Evolutionary conservation across 305 asterid species (phyloP).

Genomic region (Fraxinus latifolia): DNA sequence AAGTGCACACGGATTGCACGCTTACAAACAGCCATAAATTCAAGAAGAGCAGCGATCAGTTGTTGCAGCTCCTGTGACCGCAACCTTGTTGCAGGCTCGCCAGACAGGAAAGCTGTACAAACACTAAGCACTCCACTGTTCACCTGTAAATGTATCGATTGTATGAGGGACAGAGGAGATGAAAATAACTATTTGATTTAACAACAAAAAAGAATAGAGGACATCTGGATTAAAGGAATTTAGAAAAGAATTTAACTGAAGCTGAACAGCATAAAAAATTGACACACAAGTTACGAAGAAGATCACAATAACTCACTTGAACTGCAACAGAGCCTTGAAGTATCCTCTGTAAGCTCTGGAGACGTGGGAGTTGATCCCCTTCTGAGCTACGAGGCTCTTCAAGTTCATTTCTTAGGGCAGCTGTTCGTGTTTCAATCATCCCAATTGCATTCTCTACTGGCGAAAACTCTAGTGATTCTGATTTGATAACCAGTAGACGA

Average conservation of each 20-base stretch:
- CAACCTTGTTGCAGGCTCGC: conserved; percentile 98
- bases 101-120: conserved; percentile 97
- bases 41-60: conserved; percentile 91
- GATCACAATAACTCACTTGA: conserved; percentile 55
- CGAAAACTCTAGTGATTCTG: conserved; percentile 94
- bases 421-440: conserved; percentile 96
- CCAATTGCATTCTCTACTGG: conserved; percentile 99
- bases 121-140: conserved; percentile 98
- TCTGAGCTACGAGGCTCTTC: conserved; percentile 99
- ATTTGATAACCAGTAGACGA: conserved; percentile 72
- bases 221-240: background rate
- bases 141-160: conserved; percentile 49
- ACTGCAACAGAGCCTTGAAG: conserved; percentile 99
- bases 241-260: background rate
- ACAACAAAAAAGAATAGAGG: background rate
- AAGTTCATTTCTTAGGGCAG: conserved; percentile 90
- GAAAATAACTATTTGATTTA: background rate
- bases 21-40: conserved; percentile 98
- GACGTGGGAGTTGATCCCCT: conserved; percentile 98
- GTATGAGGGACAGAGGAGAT: background rate
- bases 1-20: conserved; percentile 97
- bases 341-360: conserved; percentile 96
- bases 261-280: background rate
- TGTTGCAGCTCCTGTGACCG: conserved; percentile 97
- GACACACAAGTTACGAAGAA: background rate